These are phyloP conservation scores for Zasmidium citrigriseum DNA, from an alignment of 2,329 filamentous ascomycete species.

Conservation along the genomic window DNA sequence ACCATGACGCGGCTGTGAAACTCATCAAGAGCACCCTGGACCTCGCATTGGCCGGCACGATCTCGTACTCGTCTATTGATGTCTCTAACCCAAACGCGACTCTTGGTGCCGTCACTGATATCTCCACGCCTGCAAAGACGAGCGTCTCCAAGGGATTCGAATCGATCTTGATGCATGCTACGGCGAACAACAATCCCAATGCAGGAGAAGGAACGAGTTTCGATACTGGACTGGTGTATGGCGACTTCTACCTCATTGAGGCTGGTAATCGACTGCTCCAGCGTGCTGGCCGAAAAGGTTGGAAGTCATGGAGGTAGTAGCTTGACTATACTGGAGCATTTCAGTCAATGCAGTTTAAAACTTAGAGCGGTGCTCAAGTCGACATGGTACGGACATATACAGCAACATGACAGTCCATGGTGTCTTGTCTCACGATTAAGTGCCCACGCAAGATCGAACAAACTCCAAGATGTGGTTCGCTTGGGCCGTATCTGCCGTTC, in stretches of 20 bases:
- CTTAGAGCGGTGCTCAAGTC: too few relatives aligned
- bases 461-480: not conserved
- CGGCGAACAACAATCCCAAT: slow-evolving; percentile 20
- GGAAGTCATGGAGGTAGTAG: too few relatives aligned
- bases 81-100: slow-evolving; percentile 3
- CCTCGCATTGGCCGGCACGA: slow-evolving; percentile 16
- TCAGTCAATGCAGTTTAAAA: too few relatives aligned
- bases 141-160: slow-evolving; percentile 14
- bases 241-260: slow-evolving; percentile 20
- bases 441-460: not conserved
- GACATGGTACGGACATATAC: too few relatives aligned
- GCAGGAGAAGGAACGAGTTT: slow-evolving; percentile 17
- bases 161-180: slow-evolving; percentile 21
- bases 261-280: slow-evolving; percentile 14
- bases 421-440: too few relatives aligned
- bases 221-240: slow-evolving; percentile 19
- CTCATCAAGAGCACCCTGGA: slow-evolving; percentile 10
- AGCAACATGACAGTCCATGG: too few relatives aligned
- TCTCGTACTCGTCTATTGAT: slow-evolving; percentile 13
- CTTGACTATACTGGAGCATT: too few relatives aligned
- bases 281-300: not conserved
- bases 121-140: slow-evolving; percentile 16
- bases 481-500: not conserved
- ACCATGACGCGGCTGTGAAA: slow-evolving; percentile 10
- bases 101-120: slow-evolving; percentile 12